Conservation (phyloP, 2,329 filamentous ascomycete species). For the Colletotrichum plurivorum region DNA sequence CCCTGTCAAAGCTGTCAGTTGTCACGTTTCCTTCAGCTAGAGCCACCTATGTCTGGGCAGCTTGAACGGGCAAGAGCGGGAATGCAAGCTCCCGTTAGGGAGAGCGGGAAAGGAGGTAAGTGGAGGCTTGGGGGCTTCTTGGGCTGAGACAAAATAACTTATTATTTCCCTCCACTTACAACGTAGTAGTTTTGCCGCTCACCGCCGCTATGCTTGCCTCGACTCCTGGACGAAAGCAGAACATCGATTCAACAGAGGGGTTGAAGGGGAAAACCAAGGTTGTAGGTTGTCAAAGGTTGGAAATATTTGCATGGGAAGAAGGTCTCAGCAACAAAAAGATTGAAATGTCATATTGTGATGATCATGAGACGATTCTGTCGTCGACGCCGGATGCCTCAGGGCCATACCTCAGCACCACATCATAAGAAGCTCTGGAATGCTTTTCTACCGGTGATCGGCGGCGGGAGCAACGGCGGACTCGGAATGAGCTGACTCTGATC, state of each 20-base stretch:
- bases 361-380: constrained; percentile 1
- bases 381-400: constrained; percentile 14
- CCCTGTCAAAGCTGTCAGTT: constrained; percentile 1
- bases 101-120: constrained; percentile 26
- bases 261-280: neutral
- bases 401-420: constrained; percentile 4
- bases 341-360: neutral
- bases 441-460: constrained; percentile 32
- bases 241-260: neutral
- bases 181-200: neutral
- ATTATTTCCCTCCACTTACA: constrained; percentile 4
- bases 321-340: neutral
- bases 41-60: neutral
- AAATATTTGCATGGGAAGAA: neutral
- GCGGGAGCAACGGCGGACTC: constrained; percentile 31
- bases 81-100: constrained; percentile 14
- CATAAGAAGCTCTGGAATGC: constrained; percentile 9
- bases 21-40: constrained; percentile 10
- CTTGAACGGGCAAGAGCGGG: constrained; percentile 7
- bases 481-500: constrained; percentile 24
- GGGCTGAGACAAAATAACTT: constrained; percentile 31
- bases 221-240: constrained; percentile 24
- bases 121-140: constrained; percentile 14
- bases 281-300: constrained; percentile 4
- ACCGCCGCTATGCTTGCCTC: neutral